A percentile compares a stretch with the other conserved stretches of the same genome.
Conservation (phyloP, 306 rosid species). For the Castanopsis chinensis region DNA sequence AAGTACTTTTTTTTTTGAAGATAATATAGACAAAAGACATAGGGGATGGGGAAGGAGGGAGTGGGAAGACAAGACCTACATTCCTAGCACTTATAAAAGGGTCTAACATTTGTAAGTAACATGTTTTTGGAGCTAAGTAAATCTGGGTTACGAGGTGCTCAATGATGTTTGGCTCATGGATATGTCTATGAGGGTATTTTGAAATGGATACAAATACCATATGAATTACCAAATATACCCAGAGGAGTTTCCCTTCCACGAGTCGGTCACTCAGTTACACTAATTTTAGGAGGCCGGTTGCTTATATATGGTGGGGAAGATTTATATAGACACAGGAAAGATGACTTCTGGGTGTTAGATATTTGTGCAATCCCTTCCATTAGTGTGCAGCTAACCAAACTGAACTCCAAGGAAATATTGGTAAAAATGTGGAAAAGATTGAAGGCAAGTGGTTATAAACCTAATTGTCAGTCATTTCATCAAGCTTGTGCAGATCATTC, state of each 20-base stretch:
- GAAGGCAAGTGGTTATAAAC: constrained; percentile 45
- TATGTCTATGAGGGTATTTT: constrained; percentile 31
- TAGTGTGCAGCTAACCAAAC: constrained; percentile 33
- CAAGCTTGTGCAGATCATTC: constrained; percentile 75
- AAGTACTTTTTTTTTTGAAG: too few species aligned
- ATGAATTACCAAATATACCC: constrained; percentile 54
- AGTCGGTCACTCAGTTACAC: constrained; percentile 86
- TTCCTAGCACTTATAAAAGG: too few species aligned
- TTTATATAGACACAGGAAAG: constrained; percentile 61
- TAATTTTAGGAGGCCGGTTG: constrained; percentile 72
- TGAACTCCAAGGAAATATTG: constrained; percentile 36
- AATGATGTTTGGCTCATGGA: constrained; percentile 84
- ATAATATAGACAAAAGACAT: too few species aligned
- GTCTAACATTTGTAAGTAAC: background rate
- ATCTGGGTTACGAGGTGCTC: constrained; percentile 68
- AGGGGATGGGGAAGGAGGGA: too few species aligned
- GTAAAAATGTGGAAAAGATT: constrained; percentile 67
- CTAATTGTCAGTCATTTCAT: constrained; percentile 65
- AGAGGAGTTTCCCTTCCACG: constrained; percentile 73
- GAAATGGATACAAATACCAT: constrained; percentile 63
- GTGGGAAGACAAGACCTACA: too few species aligned
- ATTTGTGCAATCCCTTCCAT: constrained; percentile 45
- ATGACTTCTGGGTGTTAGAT: constrained; percentile 85
- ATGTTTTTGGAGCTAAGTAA: constrained; percentile 45
- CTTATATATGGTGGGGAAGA: constrained; percentile 89